Evolutionary conservation across 345 rosid genomes (phyloP).

Genomic region (Anastatica hierochuntica): DNA sequence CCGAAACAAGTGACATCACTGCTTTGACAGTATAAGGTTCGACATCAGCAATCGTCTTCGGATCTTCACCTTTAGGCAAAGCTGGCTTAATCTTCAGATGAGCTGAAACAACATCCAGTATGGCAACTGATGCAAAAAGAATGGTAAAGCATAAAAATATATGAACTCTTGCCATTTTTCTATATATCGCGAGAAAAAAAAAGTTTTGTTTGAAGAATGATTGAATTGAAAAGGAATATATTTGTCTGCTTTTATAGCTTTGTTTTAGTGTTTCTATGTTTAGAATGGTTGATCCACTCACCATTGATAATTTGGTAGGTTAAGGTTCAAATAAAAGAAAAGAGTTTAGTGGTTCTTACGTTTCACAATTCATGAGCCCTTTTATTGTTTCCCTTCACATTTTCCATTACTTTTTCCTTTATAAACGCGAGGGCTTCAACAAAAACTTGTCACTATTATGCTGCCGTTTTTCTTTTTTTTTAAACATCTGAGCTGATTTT

Average conservation of each 20-base stretch:
- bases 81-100: neutral
- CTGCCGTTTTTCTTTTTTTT: no score
- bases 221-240: neutral
- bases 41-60: constrained; percentile 14
- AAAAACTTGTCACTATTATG: no score
- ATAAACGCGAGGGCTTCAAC: no score
- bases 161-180: constrained; percentile 19
- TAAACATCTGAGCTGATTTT: no score
- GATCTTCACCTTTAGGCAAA: constrained; percentile 7
- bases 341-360: no score
- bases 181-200: neutral
- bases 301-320: neutral
- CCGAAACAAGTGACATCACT: constrained; percentile 15
- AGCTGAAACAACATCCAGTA: constrained; percentile 12
- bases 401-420: no score
- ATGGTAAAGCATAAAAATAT: constrained; percentile 13
- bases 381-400: no score
- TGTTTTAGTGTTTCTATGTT: constrained; percentile 11
- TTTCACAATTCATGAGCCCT: no score
- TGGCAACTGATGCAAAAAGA: neutral
- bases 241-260: constrained; percentile 9
- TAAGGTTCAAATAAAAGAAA: no score
- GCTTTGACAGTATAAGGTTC: constrained; percentile 21
- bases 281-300: neutral
- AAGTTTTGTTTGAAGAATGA: neutral